Percentiles rank a stretch among this genome's conserved stretches.
phyloP scores from a whole-genome alignment of 148 eudicot genomes.

The Camellia sinensis region DNA sequence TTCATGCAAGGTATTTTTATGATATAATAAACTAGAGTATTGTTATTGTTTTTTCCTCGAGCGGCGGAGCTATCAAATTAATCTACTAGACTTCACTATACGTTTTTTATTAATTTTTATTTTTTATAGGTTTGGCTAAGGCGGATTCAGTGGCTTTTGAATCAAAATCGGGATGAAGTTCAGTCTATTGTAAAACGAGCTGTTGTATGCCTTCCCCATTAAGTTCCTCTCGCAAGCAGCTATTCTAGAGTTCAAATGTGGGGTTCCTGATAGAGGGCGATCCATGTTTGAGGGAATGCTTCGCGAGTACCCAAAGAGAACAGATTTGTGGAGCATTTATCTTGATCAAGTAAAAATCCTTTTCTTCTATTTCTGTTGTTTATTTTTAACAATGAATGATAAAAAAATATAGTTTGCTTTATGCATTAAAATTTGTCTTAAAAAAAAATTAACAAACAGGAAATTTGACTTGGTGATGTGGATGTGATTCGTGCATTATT shows the following conservation, averaged over 20 bases:
- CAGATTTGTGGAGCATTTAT: slow-evolving; percentile 82
- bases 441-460: slow-evolving; percentile 37
- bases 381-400: neutral
- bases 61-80: neutral
- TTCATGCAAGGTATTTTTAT: slow-evolving; percentile 63
- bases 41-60: neutral
- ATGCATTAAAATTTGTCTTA: neutral
- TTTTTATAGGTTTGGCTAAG: slow-evolving; percentile 75
- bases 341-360: slow-evolving; percentile 65
- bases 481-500: slow-evolving; percentile 76
- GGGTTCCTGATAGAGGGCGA: slow-evolving; percentile 73
- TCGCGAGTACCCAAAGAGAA: slow-evolving; percentile 75
- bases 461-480: slow-evolving; percentile 69
- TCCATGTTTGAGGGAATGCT: slow-evolving; percentile 38
- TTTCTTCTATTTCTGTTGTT: neutral
- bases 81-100: neutral
- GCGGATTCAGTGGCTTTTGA: slow-evolving; percentile 59
- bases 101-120: neutral
- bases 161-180: slow-evolving; percentile 56
- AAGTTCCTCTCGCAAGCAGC: slow-evolving; percentile 73
- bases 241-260: slow-evolving; percentile 64
- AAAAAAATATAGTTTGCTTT: neutral
- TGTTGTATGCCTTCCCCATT: slow-evolving; percentile 71
- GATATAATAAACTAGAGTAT: neutral
- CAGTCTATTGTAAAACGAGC: slow-evolving; percentile 68